Base-by-base conservation (phyloP, 768 basidiomycete genomes). In the Mycena polygramma region DNA sequence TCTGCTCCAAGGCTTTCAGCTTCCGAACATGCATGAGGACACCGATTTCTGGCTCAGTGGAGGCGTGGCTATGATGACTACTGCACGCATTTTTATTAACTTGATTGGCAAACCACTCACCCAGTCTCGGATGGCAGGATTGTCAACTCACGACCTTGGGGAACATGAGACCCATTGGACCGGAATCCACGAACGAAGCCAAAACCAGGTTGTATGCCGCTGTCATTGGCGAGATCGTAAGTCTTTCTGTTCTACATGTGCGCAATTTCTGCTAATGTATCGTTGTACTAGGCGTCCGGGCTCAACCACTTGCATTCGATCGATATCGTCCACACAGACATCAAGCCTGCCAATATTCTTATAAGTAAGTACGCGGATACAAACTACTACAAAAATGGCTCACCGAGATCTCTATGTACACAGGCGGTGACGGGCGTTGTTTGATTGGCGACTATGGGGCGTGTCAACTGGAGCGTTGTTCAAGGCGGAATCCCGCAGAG, bases 191-290 rank as follows among this genome's bases (percentile, higher is more conserved):
- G 30, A 54, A 48, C 14, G 22, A 54, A 54, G 26, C 17, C 8
- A 54, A 54, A 54, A 15, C 52, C 17, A 35, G 52, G 30, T 35
- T 54, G 52, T 54, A 36, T 17, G 52, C 30, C 52, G 52, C 26
- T 19, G 52, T 54, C 52, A 15, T 54, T 35, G 26, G 52, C 24
- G 52, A 54, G 30, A 54, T 54, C 30, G 52, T 54, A 14, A 54
- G 52, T 54, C 30, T 48, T n/a, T 48, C 7, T n/a, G 15, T 35
- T 17, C 30, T 54, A 14, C 24, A 54, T 36, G 15, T 19, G 52
- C 10, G 11, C 1, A 26, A 30, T 30, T 30, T 30, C 30, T 6
- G 30, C 2, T 30, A 19, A 30, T 35, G 3, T 10, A 54, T 30
- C 13, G 15, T 35, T 1, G 2, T 4, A 54, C 26, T 6, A 54